phyloP scores from a whole-genome alignment of 1,139 yeast species.

The Blastobotrys illinoisensis region DNA sequence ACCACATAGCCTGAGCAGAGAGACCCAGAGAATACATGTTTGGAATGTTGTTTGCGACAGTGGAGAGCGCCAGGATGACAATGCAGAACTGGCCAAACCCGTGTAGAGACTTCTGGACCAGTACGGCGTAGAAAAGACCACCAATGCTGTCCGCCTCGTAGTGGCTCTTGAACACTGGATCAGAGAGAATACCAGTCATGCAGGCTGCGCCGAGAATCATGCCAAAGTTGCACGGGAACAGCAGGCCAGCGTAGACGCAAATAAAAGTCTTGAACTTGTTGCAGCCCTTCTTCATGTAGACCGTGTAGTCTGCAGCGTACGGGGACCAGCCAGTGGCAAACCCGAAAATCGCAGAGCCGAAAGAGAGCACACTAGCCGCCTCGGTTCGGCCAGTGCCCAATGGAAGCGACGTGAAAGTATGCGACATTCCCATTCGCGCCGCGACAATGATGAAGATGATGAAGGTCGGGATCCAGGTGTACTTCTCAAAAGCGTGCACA shows the following conservation, averaged over 20 bases:
- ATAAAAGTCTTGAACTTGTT: slow-evolving; percentile 55
- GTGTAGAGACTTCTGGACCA: slow-evolving; percentile 73
- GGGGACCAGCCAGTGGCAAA: slow-evolving; percentile 96
- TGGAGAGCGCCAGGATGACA: slow-evolving; percentile 74
- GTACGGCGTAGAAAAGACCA: slow-evolving; percentile 72
- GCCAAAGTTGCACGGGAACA: slow-evolving; percentile 63
- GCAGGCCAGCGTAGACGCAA: slow-evolving; percentile 58
- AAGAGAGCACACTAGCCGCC: slow-evolving; percentile 75
- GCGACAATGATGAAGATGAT: slow-evolving; percentile 70
- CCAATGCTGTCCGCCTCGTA: slow-evolving; percentile 61
- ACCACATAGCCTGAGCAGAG: slow-evolving; percentile 80
- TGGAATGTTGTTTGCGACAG: slow-evolving; percentile 86
- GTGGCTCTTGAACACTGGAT: slow-evolving; percentile 43
- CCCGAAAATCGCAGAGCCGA: slow-evolving; percentile 82
- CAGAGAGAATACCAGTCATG: slow-evolving; percentile 52
- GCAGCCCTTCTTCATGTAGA: slow-evolving; percentile 67
- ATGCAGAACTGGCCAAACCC: slow-evolving; percentile 89
- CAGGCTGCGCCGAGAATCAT: slow-evolving; percentile 86
- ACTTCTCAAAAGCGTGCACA: slow-evolving; percentile 77
- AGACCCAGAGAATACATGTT: slow-evolving; percentile 86
- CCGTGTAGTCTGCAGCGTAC: slow-evolving; percentile 88
- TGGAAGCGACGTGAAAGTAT: slow-evolving; percentile 49
- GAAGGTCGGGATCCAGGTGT: slow-evolving; percentile 82
- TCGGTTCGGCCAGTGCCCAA: slow-evolving; percentile 41
- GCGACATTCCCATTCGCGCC: slow-evolving; percentile 64